Percentiles rank a stretch among this genome's conserved stretches.
phyloP scores from a whole-genome alignment of 495 filamentous ascomycete species.

The Bombardia bombarda region DNA sequence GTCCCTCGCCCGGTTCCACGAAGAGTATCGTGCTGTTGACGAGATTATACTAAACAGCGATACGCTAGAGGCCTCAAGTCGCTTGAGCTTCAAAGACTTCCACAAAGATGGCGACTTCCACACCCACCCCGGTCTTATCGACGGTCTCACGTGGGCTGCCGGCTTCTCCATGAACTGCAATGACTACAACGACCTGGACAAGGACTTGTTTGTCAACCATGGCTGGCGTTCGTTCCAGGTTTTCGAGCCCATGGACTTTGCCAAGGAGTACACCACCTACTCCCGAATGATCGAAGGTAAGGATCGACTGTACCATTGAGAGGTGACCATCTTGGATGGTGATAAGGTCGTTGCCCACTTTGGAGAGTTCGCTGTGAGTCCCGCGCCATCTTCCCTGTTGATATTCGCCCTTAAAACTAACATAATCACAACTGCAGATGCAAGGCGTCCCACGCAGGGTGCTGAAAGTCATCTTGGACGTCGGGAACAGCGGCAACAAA shows the following conservation, averaged over 20 bases:
- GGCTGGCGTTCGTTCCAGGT: constrained; percentile 54
- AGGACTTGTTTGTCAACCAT: constrained; percentile 54
- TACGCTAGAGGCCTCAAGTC: constrained; percentile 55
- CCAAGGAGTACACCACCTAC: constrained; percentile 49
- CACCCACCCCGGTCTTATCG: constrained; percentile 59
- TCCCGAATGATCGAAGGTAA: constrained; percentile 37
- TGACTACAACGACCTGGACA: constrained; percentile 50
- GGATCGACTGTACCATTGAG: background rate
- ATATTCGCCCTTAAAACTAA: too few species aligned
- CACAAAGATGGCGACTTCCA: constrained; percentile 45
- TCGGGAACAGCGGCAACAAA: background rate
- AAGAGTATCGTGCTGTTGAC: constrained; percentile 55
- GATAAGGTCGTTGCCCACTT: constrained; percentile 29
- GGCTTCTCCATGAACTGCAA: constrained; percentile 70
- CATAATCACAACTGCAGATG: too few species aligned
- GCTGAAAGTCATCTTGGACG: background rate
- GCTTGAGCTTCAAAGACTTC: constrained; percentile 48
- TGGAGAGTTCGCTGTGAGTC: background rate
- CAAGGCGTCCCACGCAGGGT: background rate
- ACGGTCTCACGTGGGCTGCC: constrained; percentile 50
- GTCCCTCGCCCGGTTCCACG: constrained; percentile 50
- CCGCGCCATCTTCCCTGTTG: too few species aligned
- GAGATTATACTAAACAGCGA: constrained; percentile 62
- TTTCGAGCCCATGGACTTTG: constrained; percentile 53
- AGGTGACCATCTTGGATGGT: constrained; percentile 2